Evolutionary conservation across 176 grass and related monocot species (phyloP).

Genomic region (Phragmites australis): DNA sequence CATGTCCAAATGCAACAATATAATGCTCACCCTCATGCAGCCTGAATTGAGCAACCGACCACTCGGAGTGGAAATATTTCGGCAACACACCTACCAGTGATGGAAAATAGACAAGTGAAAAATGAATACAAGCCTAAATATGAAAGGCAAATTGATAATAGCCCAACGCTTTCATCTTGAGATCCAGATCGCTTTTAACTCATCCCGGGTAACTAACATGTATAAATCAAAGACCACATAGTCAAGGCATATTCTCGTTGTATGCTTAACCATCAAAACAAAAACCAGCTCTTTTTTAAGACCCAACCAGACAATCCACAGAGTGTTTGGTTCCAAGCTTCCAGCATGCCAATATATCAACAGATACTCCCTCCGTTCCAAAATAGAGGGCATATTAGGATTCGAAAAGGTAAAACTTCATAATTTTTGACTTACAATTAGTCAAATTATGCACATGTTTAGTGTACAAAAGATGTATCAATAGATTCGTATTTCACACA

Average conservation of each 20-base stretch:
- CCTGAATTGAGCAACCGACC: slow-evolving; percentile 97
- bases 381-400: neutral
- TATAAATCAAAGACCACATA: neutral
- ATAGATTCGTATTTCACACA: too few relatives aligned
- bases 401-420: too few relatives aligned
- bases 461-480: too few relatives aligned
- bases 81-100: slow-evolving; percentile 71
- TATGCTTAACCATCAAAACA: neutral
- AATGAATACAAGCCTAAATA: neutral
- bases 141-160: neutral
- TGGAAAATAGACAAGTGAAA: slow-evolving; percentile 7
- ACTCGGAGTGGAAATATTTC: slow-evolving; percentile 99
- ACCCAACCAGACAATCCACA: neutral
- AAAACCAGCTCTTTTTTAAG: neutral
- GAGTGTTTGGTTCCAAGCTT: neutral
- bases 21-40: slow-evolving; percentile 91
- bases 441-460: too few relatives aligned
- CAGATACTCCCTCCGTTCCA: too few relatives aligned
- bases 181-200: neutral
- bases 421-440: too few relatives aligned
- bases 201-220: neutral
- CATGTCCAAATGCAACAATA: slow-evolving; percentile 93
- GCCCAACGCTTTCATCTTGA: neutral
- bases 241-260: neutral
- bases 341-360: neutral